Base-by-base conservation (phyloP, 164 flowering plant species). In the Liriodendron chinense region DNA sequence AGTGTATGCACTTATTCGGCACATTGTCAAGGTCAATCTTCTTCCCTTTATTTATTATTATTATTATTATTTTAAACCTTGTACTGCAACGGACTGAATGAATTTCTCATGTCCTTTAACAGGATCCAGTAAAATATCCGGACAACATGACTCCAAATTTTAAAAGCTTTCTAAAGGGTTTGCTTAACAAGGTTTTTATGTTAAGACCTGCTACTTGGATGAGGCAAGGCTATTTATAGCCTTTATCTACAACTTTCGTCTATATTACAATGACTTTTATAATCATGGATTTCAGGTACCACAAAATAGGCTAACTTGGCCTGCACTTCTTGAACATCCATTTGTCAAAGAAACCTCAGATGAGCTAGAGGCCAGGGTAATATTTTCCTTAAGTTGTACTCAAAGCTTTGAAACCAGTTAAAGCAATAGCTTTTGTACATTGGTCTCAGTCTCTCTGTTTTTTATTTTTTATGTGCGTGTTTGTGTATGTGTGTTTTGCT, bases 111-210 rank as follows among this genome's bases (percentile, higher is more conserved):
- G 50, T 25, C 3, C 59, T 69, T 70, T 72, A 73, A 67, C 89
- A 96, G 99, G 99, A 96, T 81, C 99, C 99, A 67, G 98, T 96
- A 49, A 92, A 94, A 85, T 96, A 94, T 85, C 98, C 99, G 9
- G 98, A 93, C 68, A 89, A 83, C 66, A 96, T 96, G 97, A 90
- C 92, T 80, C 50, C 86, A 66, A 88, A 76, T 82, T 96, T 96
- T 84, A 90, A 79, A 79, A 93, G 90, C 78, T 96, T 96, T 79
- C 77, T 96, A 26, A 93, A 84, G 82, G 99, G 99, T 57, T 83
- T 96, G 90, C 94, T 96, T 48, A 91, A 92, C 82, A 96, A 96
- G 99, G 99, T 96, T 65, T 21, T 74, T 21, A 8, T 6, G 23
- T 56, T 9, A 61, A 43, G 18, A n/a, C n/a, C 71, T 53, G 9